Evolutionary conservation across 768 basidiomycete species (phyloP).

Genomic region (Macrolepiota dolichaula): DNA sequence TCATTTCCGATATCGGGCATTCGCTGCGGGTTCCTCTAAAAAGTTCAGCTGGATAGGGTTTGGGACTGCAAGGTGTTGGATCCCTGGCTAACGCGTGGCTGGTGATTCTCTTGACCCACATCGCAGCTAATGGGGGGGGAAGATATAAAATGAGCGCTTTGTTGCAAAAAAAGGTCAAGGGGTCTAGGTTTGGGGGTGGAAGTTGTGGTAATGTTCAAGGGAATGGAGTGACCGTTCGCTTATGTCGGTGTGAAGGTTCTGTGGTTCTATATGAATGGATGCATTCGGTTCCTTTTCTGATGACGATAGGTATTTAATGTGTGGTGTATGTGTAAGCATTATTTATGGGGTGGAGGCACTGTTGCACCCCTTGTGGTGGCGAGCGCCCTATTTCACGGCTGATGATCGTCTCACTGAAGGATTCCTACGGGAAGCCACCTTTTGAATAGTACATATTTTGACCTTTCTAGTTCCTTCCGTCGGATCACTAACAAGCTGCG

Average conservation of each 20-base stretch:
- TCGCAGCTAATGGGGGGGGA: neutral
- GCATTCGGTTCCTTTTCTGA: neutral
- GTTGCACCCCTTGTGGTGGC: neutral
- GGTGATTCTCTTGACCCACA: neutral
- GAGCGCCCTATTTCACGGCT: neutral
- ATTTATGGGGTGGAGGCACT: neutral
- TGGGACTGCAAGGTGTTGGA: neutral
- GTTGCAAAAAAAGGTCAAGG: too few relatives aligned
- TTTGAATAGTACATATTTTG: neutral
- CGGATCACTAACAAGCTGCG: neutral
- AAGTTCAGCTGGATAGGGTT: neutral
- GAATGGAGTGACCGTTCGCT: neutral
- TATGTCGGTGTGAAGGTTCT: neutral
- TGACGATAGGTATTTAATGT: neutral
- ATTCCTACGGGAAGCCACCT: neutral
- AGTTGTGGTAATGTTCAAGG: neutral
- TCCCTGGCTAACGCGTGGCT: neutral
- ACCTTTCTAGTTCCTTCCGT: neutral
- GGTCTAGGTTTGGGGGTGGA: neutral
- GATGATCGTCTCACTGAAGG: neutral
- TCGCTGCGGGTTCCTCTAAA: neutral
- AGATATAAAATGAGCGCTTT: neutral
- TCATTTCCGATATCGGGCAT: conserved; percentile 12
- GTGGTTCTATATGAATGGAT: neutral
- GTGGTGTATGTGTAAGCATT: neutral